These are phyloP conservation scores for Penicillium sp. DNA, from an alignment of 2,329 filamentous ascomycete species.

Conservation along the genomic window DNA sequence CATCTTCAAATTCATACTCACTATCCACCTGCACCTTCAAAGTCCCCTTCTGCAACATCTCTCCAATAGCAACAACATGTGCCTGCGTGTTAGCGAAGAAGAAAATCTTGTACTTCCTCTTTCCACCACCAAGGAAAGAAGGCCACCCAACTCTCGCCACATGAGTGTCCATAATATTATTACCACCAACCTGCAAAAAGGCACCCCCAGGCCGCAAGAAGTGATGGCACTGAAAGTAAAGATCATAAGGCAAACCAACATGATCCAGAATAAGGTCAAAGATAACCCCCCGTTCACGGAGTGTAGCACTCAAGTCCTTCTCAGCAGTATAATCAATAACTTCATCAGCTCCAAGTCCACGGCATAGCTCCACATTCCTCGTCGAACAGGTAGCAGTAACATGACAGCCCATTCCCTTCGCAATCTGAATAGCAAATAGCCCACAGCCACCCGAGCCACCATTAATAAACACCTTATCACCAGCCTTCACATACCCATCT, in stretches of 20 bases:
- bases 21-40: constrained; percentile 59
- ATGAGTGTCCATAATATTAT: constrained; percentile 30
- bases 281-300: constrained; percentile 51
- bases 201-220: constrained; percentile 53
- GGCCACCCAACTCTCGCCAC: constrained; percentile 46
- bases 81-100: constrained; percentile 41
- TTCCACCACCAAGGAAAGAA: constrained; percentile 53
- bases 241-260: constrained; percentile 50
- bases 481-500: constrained; percentile 48
- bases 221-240: constrained; percentile 56
- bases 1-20: constrained; percentile 58
- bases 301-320: constrained; percentile 47
- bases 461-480: constrained; percentile 65
- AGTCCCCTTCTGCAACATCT: constrained; percentile 61
- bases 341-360: constrained; percentile 62
- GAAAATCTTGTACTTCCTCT: constrained; percentile 37
- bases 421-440: constrained; percentile 63
- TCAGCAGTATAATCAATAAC: constrained; percentile 60
- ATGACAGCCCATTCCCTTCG: constrained; percentile 60
- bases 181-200: constrained; percentile 56
- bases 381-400: constrained; percentile 62
- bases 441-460: constrained; percentile 65
- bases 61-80: constrained; percentile 52
- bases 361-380: constrained; percentile 58
- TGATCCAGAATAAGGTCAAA: constrained; percentile 61